phyloP scores from a whole-genome alignment of 1,284 basidiomycete genomes.

The Cystobasidiaceae sp. region DNA sequence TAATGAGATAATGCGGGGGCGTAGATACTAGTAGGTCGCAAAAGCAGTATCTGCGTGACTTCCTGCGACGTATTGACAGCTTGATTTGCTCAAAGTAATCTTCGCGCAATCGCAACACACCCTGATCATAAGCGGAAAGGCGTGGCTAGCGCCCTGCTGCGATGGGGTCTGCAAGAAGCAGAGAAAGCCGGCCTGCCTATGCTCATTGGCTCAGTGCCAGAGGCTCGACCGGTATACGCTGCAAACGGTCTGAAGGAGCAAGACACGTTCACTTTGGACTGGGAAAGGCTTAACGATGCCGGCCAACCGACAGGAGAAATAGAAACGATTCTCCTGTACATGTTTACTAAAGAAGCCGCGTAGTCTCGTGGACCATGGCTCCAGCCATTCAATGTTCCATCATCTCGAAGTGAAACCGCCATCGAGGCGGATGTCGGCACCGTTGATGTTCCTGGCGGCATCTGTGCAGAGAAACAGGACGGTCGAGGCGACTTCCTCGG shows the following conservation, averaged over 20 bases:
- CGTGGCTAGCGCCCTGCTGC: conserved; percentile 13
- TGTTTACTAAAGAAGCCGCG: neutral
- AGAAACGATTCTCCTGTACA: neutral
- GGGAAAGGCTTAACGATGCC: neutral
- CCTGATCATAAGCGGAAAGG: conserved; percentile 11
- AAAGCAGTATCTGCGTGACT: no score
- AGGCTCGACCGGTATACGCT: conserved; percentile 4
- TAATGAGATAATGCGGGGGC: no score
- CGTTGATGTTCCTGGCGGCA: neutral
- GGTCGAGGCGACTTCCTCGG: neutral
- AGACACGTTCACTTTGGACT: conserved; percentile 1
- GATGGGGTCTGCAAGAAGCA: conserved; percentile 19
- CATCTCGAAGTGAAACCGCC: neutral
- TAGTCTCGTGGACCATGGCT: neutral
- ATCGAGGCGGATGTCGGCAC: neutral
- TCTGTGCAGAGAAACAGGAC: neutral
- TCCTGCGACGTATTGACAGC: no score
- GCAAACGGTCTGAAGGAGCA: neutral
- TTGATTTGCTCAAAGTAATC: neutral
- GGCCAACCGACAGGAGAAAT: conserved; percentile 1
- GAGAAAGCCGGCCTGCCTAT: conserved; percentile 1
- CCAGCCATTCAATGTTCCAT: neutral
- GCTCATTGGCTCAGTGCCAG: conserved; percentile 6
- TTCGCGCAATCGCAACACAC: conserved; percentile 11
- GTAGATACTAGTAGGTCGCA: no score